Evolutionary conservation across 768 basidiomycete species (phyloP).

Genomic region (Cantharellus anzutake): DNA sequence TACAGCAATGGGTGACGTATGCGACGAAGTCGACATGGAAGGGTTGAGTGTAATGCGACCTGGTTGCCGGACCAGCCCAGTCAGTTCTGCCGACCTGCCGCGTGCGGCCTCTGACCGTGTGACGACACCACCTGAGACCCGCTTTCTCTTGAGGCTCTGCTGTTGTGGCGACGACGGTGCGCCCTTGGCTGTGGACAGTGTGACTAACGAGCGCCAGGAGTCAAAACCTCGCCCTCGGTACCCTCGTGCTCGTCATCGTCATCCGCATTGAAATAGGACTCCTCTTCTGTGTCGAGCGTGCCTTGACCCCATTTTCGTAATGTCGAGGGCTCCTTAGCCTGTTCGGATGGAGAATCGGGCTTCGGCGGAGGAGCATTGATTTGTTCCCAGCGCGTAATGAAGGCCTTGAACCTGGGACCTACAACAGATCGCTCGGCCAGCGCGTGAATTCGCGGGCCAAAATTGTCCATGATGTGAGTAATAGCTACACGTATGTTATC

Average conservation of each 20-base stretch:
- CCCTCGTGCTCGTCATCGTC: conserved; percentile 42
- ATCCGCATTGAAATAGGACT: conserved; percentile 82
- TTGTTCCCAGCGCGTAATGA: conserved; percentile 78
- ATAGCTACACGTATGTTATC: conserved; percentile 81
- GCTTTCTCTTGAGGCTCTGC: neutral
- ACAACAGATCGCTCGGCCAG: conserved; percentile 43
- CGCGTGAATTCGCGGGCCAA: conserved; percentile 43
- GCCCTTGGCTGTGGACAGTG: neutral
- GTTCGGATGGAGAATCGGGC: conserved; percentile 9
- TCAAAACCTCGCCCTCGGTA: no score
- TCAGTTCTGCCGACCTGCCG: neutral
- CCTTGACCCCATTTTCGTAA: conserved; percentile 19
- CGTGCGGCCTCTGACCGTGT: neutral
- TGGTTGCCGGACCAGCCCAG: neutral
- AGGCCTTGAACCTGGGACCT: conserved; percentile 44
- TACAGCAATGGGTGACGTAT: neutral
- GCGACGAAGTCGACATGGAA: neutral
- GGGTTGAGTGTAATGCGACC: neutral
- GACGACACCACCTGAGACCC: neutral
- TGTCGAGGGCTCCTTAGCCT: neutral
- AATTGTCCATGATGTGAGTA: conserved; percentile 60
- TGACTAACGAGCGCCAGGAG: neutral
- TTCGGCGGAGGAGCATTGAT: conserved; percentile 57
- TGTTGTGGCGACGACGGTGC: neutral
- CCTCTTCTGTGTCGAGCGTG: conserved; percentile 60